Evolutionary conservation across 2,329 filamentous ascomycete species (phyloP).

Genomic region (Juglanconis oblonga): DNA sequence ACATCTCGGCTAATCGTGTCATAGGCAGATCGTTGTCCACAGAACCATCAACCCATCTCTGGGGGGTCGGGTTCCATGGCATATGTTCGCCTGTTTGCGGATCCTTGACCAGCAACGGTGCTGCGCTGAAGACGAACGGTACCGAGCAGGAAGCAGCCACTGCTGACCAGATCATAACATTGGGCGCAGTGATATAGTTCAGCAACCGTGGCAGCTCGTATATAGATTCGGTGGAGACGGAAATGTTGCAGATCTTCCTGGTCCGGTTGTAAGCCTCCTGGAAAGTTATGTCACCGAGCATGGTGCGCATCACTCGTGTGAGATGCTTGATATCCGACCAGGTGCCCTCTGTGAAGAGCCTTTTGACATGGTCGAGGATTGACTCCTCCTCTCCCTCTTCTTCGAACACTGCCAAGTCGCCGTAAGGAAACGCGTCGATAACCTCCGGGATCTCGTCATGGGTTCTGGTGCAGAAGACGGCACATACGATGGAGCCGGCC

Average conservation of each 20-base stretch:
- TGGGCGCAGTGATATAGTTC: conserved; percentile 90
- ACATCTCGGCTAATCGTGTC: conserved; percentile 86
- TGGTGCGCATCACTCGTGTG: conserved; percentile 72
- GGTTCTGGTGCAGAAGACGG: conserved; percentile 73
- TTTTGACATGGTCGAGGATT: conserved; percentile 64
- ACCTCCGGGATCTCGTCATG: conserved; percentile 74
- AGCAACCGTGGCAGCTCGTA: conserved; percentile 84
- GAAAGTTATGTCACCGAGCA: conserved; percentile 89
- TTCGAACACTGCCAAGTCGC: conserved; percentile 80
- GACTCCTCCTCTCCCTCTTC: conserved; percentile 56
- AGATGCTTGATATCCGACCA: conserved; percentile 84
- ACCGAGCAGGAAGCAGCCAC: conserved; percentile 96
- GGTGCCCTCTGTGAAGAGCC: conserved; percentile 76
- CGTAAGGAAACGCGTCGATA: conserved; percentile 69
- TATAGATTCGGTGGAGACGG: conserved; percentile 81
- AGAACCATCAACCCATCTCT: conserved; percentile 90
- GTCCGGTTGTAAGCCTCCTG: conserved; percentile 96
- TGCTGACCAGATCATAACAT: conserved; percentile 94
- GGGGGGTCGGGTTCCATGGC: conserved; percentile 82
- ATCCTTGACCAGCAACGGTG: conserved; percentile 79
- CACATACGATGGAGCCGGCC: conserved; percentile 81
- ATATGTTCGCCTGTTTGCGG: conserved; percentile 72
- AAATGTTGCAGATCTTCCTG: conserved; percentile 86
- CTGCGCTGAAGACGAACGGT: conserved; percentile 78
- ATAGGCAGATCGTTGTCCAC: conserved; percentile 94